Base-by-base conservation (phyloP, 2,329 filamentous ascomycete species). In the Penicillium corylophilum region DNA sequence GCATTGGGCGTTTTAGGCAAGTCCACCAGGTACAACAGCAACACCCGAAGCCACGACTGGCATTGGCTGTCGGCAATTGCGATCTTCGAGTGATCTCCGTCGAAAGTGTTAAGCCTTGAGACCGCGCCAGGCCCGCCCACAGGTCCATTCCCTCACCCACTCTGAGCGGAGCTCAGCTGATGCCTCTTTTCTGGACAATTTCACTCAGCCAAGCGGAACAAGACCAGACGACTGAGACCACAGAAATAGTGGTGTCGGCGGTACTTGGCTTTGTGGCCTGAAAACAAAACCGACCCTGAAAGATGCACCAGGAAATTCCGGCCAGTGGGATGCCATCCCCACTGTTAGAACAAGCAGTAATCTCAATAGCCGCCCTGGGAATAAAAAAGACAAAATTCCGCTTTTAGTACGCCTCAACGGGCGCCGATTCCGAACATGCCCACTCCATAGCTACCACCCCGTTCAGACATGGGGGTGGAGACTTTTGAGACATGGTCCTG, bases 381-480 rank as follows among this genome's bases (percentile, higher is more conserved):
- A 29, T 18, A 48, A 45, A 3, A 39, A 56, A 49, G 46, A 43
- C 44, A 50, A 44, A 46, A 44, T 49, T 50, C 36, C 46, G 43
- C 49, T 53, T 50, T 55, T 49, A 23, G 36, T 8, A 54, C 42
- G 56, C 58, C 50, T 73, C 60, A 75, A 67, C 72, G 70, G 55
- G 72, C 71, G 46, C 73, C 71, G 43, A 75, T 73, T 42, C 74
- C 74, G 64, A 72, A 74, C 70, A 75, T 75, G 50, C 73, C 72
- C 39, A 75, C 70, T 46, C 71, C 71, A 48, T 75, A 75, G 53
- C 68, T 74, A 26, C 73, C 70, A 41, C 70, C 61, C 46, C 74
- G 61, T 56, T 76, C 73, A 41, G 67, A 68, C 36, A 74, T 62
- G 20, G 68, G 65, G 35, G 71, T 69, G 35, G 72, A 67, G 26